These are phyloP conservation scores for Cryptococcus deneoformans DNA, from an alignment of 1,284 basidiomycete species.

Conservation along the genomic window DNA sequence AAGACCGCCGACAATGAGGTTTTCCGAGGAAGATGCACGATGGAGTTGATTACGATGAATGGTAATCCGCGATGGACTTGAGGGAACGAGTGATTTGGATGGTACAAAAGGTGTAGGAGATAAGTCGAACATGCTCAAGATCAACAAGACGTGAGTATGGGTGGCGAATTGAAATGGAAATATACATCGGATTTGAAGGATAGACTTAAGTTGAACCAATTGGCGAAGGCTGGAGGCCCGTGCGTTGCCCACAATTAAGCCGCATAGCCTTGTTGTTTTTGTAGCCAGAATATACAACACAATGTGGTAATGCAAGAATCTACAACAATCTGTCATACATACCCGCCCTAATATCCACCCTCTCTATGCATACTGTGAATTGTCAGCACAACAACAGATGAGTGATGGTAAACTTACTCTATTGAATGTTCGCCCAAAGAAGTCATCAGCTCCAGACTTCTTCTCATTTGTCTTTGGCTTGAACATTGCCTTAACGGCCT, in stretches of 20 bases:
- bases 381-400: background rate
- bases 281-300: too few species aligned
- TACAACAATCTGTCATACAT: too few species aligned
- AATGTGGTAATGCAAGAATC: too few species aligned
- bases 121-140: background rate
- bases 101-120: constrained; percentile 7
- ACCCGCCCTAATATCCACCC: too few species aligned
- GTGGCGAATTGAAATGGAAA: background rate
- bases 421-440: constrained; percentile 50
- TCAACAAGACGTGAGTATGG: background rate
- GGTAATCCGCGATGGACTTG: constrained; percentile 4
- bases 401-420: constrained; percentile 37
- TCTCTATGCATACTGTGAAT: constrained; percentile 12
- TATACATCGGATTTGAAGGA: background rate
- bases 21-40: constrained; percentile 3
- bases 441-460: constrained; percentile 36
- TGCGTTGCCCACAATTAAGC: background rate
- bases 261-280: too few species aligned
- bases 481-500: constrained; percentile 50
- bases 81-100: constrained; percentile 4
- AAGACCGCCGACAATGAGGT: constrained; percentile 8
- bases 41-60: background rate
- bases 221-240: background rate
- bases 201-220: background rate
- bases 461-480: constrained; percentile 34